These are phyloP conservation scores for Pachyrhizus erosus DNA, from an alignment of 306 rosid species.

Conservation along the genomic window DNA sequence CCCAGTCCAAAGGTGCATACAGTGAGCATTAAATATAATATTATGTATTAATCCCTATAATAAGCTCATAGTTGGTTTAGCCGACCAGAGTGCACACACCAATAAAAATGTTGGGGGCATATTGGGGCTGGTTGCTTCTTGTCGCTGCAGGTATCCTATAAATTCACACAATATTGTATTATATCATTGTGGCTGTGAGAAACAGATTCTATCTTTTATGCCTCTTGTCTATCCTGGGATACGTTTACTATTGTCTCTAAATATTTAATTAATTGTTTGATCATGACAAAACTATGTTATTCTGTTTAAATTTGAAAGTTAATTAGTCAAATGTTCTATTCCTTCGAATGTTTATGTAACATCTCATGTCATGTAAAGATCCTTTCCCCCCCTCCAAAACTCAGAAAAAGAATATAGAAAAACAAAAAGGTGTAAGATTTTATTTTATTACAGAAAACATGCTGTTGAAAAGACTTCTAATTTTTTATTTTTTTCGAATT, in stretches of 20 bases:
- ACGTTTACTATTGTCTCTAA: neutral
- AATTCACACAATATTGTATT: neutral
- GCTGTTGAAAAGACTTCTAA: neutral
- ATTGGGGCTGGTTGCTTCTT: constrained; percentile 26
- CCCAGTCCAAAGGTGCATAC: neutral
- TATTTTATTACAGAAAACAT: neutral
- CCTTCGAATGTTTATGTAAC: constrained; percentile 2
- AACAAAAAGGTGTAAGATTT: neutral
- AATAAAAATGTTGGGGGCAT: constrained; percentile 7
- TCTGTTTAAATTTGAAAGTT: neutral
- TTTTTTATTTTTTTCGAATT: neutral
- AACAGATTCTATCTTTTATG: constrained; percentile 32
- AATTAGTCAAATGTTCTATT: neutral
- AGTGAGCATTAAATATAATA: neutral
- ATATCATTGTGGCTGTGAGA: constrained; percentile 1
- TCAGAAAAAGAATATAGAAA: neutral
- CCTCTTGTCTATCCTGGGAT: constrained; percentile 20
- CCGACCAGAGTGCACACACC: constrained; percentile 25
- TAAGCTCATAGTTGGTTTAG: neutral
- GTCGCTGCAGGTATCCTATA: constrained; percentile 29
- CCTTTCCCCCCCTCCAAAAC: neutral
- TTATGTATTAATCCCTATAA: neutral
- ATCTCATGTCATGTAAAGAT: neutral
- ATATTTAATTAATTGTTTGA: neutral
- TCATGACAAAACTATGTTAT: neutral